A percentile compares a stretch with the other conserved stretches of the same genome.
phyloP scores from a whole-genome alignment of 2,329 filamentous ascomycete genomes.

The Aspergillus awamori region DNA sequence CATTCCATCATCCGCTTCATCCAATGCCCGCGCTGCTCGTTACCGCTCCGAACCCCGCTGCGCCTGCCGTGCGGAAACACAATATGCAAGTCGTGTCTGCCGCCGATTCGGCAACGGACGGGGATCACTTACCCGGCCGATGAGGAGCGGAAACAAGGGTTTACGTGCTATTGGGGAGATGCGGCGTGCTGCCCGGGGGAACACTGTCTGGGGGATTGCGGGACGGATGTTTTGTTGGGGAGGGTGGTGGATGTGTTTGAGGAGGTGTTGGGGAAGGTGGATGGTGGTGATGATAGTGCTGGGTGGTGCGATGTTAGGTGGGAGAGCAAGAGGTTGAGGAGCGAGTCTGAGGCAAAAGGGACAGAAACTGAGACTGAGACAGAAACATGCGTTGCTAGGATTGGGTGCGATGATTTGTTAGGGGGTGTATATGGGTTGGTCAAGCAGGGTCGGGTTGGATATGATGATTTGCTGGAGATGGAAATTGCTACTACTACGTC shows the following conservation, averaged over 20 bases:
- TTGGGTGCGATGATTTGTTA: slow-evolving; percentile 42
- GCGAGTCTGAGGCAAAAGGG: slow-evolving; percentile 8
- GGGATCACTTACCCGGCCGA: slow-evolving; percentile 78
- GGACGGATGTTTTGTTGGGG: slow-evolving; percentile 72
- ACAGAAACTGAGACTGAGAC: neutral
- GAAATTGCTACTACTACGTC: slow-evolving; percentile 41
- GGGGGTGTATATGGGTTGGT: slow-evolving; percentile 69
- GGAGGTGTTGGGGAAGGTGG: slow-evolving; percentile 24
- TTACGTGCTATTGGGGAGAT: slow-evolving; percentile 66
- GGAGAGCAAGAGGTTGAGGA: neutral
- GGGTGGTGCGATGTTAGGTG: slow-evolving; percentile 11
- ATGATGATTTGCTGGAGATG: slow-evolving; percentile 55
- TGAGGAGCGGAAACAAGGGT: slow-evolving; percentile 67
- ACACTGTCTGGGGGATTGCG: slow-evolving; percentile 77
- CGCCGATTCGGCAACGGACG: slow-evolving; percentile 63
- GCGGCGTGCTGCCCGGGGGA: slow-evolving; percentile 62
- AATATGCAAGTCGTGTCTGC: slow-evolving; percentile 75
- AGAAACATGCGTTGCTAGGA: neutral
- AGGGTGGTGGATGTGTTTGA: slow-evolving; percentile 68
- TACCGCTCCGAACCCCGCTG: slow-evolving; percentile 67
- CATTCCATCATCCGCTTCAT: slow-evolving; percentile 71
- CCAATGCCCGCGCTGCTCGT: slow-evolving; percentile 75
- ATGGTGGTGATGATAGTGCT: slow-evolving; percentile 16
- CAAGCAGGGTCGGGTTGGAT: slow-evolving; percentile 61
- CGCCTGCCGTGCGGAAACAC: slow-evolving; percentile 81